Conservation (phyloP, 2,329 filamentous ascomycete genomes). For the Teratosphaeria viscida region DNA sequence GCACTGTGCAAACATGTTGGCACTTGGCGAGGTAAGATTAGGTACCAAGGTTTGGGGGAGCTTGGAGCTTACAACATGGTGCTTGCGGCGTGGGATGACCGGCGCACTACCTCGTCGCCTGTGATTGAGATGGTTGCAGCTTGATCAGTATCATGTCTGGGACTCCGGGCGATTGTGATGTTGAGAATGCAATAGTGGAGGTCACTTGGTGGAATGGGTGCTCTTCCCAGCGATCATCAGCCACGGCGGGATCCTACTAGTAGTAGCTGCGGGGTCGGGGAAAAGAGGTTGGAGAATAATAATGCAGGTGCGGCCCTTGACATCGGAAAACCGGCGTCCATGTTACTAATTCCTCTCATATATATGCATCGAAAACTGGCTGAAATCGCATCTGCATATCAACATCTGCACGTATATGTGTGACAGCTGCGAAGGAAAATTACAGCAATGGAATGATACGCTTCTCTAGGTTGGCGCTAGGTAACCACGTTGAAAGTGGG, state of each 20-base stretch:
- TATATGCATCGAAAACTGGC: not conserved
- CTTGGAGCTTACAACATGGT: not conserved
- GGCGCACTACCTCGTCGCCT: not conserved
- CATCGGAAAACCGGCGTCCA: not conserved
- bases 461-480: not conserved
- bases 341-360: not conserved
- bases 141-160: not conserved
- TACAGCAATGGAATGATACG: not conserved
- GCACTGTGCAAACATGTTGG: not conserved
- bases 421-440: not conserved
- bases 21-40: not conserved
- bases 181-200: not conserved
- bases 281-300: not conserved
- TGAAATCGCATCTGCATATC: not conserved
- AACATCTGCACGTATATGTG: not conserved
- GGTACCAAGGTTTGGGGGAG: not conserved
- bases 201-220: not conserved
- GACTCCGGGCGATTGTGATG: not conserved
- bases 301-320: not conserved
- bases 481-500: not conserved
- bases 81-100: not conserved
- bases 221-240: not conserved
- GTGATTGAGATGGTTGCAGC: not conserved
- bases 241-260: not conserved
- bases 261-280: not conserved